phyloP scores from a whole-genome alignment of 2,329 filamentous ascomycete genomes.

The Teratosphaeria destructans region DNA sequence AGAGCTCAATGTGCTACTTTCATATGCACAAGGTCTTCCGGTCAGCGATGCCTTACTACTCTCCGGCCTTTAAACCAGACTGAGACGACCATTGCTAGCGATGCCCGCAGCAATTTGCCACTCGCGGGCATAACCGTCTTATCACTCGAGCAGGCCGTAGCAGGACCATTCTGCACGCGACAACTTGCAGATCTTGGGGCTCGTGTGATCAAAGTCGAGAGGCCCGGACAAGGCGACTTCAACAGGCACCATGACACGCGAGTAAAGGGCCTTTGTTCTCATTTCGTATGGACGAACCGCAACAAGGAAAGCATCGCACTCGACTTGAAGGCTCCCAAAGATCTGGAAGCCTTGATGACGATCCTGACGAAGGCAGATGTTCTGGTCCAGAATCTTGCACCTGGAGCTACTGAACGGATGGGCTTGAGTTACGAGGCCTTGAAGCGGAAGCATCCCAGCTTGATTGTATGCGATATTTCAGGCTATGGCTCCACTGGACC shows the following conservation, averaged over 20 bases:
- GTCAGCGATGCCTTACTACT: no score
- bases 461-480: slow-evolving; percentile 92
- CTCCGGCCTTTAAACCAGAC: background rate
- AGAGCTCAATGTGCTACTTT: no score
- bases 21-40: no score
- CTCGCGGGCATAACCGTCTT: slow-evolving; percentile 7
- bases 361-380: slow-evolving; percentile 77
- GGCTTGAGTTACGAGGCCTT: slow-evolving; percentile 76
- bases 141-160: slow-evolving; percentile 20
- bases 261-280: slow-evolving; percentile 15
- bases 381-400: slow-evolving; percentile 91
- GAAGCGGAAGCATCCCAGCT: slow-evolving; percentile 62
- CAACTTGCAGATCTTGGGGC: slow-evolving; percentile 39
- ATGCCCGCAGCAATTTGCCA: slow-evolving; percentile 7
- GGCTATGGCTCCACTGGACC: slow-evolving; percentile 93
- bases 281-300: slow-evolving; percentile 49
- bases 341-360: slow-evolving; percentile 74
- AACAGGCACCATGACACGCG: slow-evolving; percentile 18
- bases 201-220: slow-evolving; percentile 34
- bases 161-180: slow-evolving; percentile 25
- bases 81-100: background rate
- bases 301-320: slow-evolving; percentile 64
- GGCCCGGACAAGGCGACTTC: slow-evolving; percentile 21
- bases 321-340: slow-evolving; percentile 65
- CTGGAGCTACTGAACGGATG: slow-evolving; percentile 80